Evolutionary conservation across 2,329 filamentous ascomycete genomes (phyloP).

Genomic region (Aspergillus tanneri): DNA sequence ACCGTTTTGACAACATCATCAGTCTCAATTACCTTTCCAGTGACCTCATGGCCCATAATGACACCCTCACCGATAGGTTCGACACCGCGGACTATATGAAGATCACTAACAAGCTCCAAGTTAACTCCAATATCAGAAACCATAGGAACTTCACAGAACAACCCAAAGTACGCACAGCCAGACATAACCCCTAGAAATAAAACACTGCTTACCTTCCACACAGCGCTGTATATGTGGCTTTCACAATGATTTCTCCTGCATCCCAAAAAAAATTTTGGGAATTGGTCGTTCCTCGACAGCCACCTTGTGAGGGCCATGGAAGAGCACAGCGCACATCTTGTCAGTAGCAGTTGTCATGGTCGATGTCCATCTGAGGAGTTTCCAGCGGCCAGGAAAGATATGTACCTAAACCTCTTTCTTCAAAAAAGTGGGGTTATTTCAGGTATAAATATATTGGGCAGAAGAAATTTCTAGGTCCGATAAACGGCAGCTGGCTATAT

Average conservation of each 20-base stretch:
- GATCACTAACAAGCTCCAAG: slow-evolving; percentile 57
- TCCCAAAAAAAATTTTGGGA: slow-evolving; percentile 70
- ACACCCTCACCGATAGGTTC: slow-evolving; percentile 66
- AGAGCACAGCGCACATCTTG: slow-evolving; percentile 86
- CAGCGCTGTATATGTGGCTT: slow-evolving; percentile 77
- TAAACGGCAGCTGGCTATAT: background rate
- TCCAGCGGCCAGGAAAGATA: no score
- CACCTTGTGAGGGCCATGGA: slow-evolving; percentile 74
- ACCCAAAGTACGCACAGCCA: background rate
- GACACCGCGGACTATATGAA: slow-evolving; percentile 83
- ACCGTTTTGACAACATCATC: slow-evolving; percentile 69
- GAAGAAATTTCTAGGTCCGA: background rate
- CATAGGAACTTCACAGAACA: background rate
- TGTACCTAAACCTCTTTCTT: no score
- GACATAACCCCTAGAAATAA: background rate
- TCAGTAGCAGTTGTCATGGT: slow-evolving; percentile 34
- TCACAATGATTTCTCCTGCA: slow-evolving; percentile 74
- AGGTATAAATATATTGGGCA: background rate
- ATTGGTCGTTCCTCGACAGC: slow-evolving; percentile 76
- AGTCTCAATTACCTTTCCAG: slow-evolving; percentile 67
- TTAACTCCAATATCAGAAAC: background rate
- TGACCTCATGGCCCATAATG: slow-evolving; percentile 79
- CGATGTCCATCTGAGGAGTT: background rate
- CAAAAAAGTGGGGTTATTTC: no score
- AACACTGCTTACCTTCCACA: slow-evolving; percentile 71